Evolutionary conservation across 495 filamentous ascomycete species (phyloP), one percentile per base, ranked within the genome.

Genomic region (Glonium stellatum): DNA sequence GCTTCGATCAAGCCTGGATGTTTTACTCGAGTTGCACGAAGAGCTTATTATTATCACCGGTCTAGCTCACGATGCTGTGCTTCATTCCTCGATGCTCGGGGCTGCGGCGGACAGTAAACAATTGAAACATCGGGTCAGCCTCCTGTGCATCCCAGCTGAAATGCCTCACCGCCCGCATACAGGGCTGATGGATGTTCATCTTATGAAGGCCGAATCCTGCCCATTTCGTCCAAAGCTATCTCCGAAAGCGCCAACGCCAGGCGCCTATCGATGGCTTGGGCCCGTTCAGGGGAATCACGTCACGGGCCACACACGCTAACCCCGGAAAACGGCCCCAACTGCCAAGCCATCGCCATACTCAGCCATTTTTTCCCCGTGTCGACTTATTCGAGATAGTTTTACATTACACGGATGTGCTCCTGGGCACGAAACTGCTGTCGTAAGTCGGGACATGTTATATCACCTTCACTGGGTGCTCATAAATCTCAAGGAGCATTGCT

Each of bases 191-290:
- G 55, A n/a, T 52, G 59, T 55, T 59, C 57, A 23, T 22, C 57
- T 44, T 25, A 46, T 59, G 48, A 57, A 57, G 57, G 51, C 54
- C 48, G 23, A 49, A 25, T 44, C 13, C 50, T 27, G 59, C 64
- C 63, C 41, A 6, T 60, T 66, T 60, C 8, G 63, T 62, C 59
- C 59, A 66, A 62, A 59, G 55, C 59, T 44, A 58, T 67, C 51
- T 60, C 60, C 48, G 57, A 21, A 34, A 51, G 60, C 64, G 64
- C 57, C 42, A 62, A 52, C 10, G 51, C 36, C 34, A 55, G 31
- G 56, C 50, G 54, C 63, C 47, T 59, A 56, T 59, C 55, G 58
- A 55, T 46, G 57, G 52, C 52, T 53, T 39, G 50, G 12, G 25
- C 52, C 36, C 50, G 44, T 23, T 67, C 64, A 67, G 64, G 64